A percentile compares a stretch with the other conserved stretches of the same genome.
Evolutionary conservation across 2,329 filamentous ascomycete genomes (phyloP).

Genomic region (Curvularia sp.): DNA sequence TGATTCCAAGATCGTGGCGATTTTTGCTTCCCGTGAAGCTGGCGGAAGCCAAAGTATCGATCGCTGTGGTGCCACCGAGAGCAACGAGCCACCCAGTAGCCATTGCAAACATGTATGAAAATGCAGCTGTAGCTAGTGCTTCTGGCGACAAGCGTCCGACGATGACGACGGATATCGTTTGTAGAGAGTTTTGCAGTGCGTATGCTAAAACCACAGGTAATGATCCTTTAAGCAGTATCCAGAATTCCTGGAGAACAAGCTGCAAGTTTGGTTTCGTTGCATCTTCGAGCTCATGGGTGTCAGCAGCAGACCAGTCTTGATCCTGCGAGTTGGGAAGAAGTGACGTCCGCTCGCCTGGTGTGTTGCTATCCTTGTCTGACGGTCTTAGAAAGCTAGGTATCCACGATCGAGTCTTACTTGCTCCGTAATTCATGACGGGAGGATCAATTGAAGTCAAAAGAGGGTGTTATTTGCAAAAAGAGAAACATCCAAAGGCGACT

Average conservation of each 20-base stretch:
- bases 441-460: conserved; percentile 1
- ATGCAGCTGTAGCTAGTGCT: conserved; percentile 80
- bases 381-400: conserved; percentile 38
- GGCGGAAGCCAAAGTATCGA: conserved; percentile 84
- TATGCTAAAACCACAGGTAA: conserved; percentile 84
- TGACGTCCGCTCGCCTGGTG: conserved; percentile 53
- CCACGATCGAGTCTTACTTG: conserved; percentile 37
- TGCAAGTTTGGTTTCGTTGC: conserved; percentile 44
- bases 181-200: conserved; percentile 82
- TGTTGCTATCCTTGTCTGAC: conserved; percentile 26
- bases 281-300: conserved; percentile 51
- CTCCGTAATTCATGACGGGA: conserved; percentile 33
- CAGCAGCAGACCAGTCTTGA: conserved; percentile 47
- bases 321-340: conserved; percentile 53
- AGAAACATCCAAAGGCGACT: not conserved
- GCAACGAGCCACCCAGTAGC: conserved; percentile 86
- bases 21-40: conserved; percentile 83
- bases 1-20: conserved; percentile 77
- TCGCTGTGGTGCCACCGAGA: conserved; percentile 82
- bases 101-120: conserved; percentile 95
- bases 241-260: conserved; percentile 65
- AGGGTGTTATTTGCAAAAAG: not conserved
- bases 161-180: conserved; percentile 82
- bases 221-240: conserved; percentile 71
- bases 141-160: conserved; percentile 81